Evolutionary conservation across 1,284 basidiomycete species (phyloP).

Genomic region (Microbotryum violaceum): DNA sequence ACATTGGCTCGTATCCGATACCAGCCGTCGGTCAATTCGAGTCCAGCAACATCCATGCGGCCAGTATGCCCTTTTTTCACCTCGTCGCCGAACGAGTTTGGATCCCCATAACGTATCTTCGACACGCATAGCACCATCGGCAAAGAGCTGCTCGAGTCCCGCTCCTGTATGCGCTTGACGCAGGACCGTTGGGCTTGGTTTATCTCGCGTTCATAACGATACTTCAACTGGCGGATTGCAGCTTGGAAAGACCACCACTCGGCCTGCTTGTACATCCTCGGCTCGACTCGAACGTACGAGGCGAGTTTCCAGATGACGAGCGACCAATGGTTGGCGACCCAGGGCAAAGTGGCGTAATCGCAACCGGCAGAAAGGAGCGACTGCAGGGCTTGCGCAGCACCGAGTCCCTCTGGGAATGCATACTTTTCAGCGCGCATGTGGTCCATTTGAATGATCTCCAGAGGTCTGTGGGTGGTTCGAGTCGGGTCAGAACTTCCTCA

Average conservation of each 20-base stretch:
- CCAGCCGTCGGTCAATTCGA: slow-evolving; percentile 95
- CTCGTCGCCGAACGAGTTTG: slow-evolving; percentile 40
- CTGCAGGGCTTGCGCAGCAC: too few relatives aligned
- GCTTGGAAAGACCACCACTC: slow-evolving; percentile 65
- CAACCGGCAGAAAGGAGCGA: too few relatives aligned
- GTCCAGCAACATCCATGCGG: slow-evolving; percentile 39
- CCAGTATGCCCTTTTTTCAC: slow-evolving; percentile 9
- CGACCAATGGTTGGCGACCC: slow-evolving; percentile 88
- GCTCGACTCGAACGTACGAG: slow-evolving; percentile 66
- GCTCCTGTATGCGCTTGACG: slow-evolving; percentile 65
- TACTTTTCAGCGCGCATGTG: too few relatives aligned
- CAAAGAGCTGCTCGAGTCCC: slow-evolving; percentile 60
- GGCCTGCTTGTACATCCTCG: slow-evolving; percentile 50
- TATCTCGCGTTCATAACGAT: slow-evolving; percentile 85
- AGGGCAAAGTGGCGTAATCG: slow-evolving; percentile 56
- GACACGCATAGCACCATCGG: slow-evolving; percentile 82
- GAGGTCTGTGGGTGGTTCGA: too few relatives aligned
- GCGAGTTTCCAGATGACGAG: slow-evolving; percentile 92
- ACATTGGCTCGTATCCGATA: slow-evolving; percentile 67
- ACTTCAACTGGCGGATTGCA: slow-evolving; percentile 71
- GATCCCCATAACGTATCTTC: slow-evolving; percentile 53
- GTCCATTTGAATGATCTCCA: not conserved
- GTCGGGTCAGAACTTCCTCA: too few relatives aligned
- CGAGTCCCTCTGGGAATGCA: too few relatives aligned
- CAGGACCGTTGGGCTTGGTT: slow-evolving; percentile 70